These are phyloP conservation scores for Fusarium paranaense DNA, from an alignment of 2,329 filamentous ascomycete species.

Conservation along the genomic window DNA sequence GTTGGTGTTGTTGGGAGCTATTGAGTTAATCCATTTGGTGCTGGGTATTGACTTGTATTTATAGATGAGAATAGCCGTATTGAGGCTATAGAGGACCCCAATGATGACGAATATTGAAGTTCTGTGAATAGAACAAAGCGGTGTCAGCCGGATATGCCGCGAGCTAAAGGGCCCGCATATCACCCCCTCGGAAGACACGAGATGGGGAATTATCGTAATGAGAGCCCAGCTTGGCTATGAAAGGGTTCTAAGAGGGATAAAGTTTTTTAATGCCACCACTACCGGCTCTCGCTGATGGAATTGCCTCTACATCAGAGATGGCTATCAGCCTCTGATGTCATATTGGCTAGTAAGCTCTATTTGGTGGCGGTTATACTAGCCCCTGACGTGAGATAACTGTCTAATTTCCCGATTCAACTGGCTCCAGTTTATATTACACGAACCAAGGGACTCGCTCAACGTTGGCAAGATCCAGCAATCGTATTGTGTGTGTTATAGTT, in stretches of 20 bases:
- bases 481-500: no score
- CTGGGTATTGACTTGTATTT: background rate
- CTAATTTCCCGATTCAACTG: no score
- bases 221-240: background rate
- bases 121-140: no score
- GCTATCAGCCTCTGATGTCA: background rate
- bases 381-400: no score
- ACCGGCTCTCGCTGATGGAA: background rate
- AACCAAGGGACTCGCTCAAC: no score
- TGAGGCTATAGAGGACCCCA: background rate
- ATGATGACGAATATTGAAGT: background rate
- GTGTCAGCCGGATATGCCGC: no score
- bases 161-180: background rate
- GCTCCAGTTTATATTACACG: no score
- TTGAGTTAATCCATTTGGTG: constrained; percentile 1
- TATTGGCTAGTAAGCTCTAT: no score
- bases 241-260: background rate
- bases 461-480: no score
- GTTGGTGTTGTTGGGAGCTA: background rate
- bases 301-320: background rate
- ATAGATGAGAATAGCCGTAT: background rate
- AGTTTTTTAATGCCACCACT: background rate
- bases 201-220: background rate
- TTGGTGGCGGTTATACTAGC: no score
- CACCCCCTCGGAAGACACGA: background rate